Evolutionary conservation across 352 stramenopile genomes (phyloP).

Genomic region (Pythium aphanidermatum): DNA sequence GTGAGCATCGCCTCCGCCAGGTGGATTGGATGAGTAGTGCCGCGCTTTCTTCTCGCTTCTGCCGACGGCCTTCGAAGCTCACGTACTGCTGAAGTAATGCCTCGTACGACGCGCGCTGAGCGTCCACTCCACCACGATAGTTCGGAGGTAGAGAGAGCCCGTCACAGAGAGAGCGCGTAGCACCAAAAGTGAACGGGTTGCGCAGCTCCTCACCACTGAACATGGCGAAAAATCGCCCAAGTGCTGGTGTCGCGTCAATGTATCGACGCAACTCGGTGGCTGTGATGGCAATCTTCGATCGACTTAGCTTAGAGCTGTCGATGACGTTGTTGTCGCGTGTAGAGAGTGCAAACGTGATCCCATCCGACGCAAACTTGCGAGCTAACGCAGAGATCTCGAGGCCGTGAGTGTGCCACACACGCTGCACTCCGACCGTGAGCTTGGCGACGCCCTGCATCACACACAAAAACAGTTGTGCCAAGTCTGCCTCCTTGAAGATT

Average conservation of each 20-base stretch:
- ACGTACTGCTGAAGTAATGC: constrained; percentile 37
- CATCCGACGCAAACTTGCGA: constrained; percentile 17
- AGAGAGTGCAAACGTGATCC: constrained; percentile 7
- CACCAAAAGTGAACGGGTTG: constrained; percentile 44
- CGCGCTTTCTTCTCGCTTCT: constrained; percentile 28
- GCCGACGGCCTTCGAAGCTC: constrained; percentile 38
- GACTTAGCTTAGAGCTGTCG: not conserved
- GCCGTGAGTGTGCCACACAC: constrained; percentile 30
- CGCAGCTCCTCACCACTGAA: constrained; percentile 56
- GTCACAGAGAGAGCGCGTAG: constrained; percentile 9
- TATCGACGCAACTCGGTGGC: constrained; percentile 29
- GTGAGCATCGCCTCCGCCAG: constrained; percentile 49
- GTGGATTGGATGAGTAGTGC: constrained; percentile 56
- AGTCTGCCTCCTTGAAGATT: constrained; percentile 47
- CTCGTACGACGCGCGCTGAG: constrained; percentile 41
- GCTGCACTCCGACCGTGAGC: constrained; percentile 38
- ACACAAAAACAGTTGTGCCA: constrained; percentile 49
- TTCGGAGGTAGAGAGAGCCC: constrained; percentile 5
- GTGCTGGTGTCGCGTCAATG: constrained; percentile 23
- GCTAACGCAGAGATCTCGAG: constrained; percentile 18
- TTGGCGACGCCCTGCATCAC: constrained; percentile 45
- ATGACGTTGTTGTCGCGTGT: not conserved
- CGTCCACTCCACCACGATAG: constrained; percentile 8
- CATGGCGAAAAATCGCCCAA: constrained; percentile 43
- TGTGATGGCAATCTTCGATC: not conserved